Base-by-base conservation (phyloP, 768 basidiomycete species). In the Trametes sanguinea region DNA sequence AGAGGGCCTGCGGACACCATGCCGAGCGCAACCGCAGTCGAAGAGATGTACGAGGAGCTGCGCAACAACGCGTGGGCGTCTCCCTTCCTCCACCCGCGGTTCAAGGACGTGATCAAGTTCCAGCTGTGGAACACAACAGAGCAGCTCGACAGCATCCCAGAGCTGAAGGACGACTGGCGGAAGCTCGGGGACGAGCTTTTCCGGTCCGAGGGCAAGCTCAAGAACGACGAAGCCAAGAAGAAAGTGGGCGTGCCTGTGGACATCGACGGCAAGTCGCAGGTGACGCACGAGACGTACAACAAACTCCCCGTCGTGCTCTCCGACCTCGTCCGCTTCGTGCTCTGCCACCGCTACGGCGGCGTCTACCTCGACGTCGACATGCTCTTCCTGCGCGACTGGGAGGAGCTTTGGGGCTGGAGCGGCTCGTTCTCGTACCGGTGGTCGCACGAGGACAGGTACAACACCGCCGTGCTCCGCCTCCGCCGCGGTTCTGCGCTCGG, bases 101-200 rank as follows among this genome's bases (percentile, higher is more conserved):
- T 98, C 80, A 86, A 88, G 68, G 91, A 94, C 64, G 84, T 94
- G 50, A 89, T 99, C 72, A 86, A 90, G 72, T 99, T 99, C 81
- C 92, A 89, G 72, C 81, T 98, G 67, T 99, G 96, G 96, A 98
- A 98, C 72, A 98, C 96, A 44, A 98, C 95, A 1, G 95, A 96
- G 68, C 95, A 98, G 70, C 79, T 98, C 52, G 96, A 98, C 68
- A 89, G 90, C 43, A 80, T 95, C 5, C 87, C 90, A 0, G 96
- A 99, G 74, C 77, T 98, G 44, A 87, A 85, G 67, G 83, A 92
- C 51, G 92, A 95, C 71, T 99, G 96, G 96, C 81, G 96, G 56
- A 78, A 80, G 22, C 82, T 90, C 69, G 78, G 83, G 63, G 83
- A 84, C 32, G 86, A 87, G 45, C 77, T 97, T 9, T 95, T 98